phyloP scores from a whole-genome alignment of 306 rosid genomes.

The Quercus rubra region DNA sequence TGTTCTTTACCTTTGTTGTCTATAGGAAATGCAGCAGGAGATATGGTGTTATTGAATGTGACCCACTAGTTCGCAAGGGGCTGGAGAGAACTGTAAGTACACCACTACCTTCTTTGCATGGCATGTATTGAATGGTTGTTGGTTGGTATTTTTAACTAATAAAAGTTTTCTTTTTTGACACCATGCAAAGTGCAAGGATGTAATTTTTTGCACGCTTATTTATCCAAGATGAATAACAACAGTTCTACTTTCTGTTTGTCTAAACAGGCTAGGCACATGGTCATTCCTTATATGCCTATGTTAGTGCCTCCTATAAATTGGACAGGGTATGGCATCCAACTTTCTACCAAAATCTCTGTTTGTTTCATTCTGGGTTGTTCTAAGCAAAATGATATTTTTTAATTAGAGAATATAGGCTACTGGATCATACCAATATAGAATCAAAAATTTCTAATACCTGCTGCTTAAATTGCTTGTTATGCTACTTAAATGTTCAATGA shows the following conservation, averaged over 20 bases:
- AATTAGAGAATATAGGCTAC: background rate
- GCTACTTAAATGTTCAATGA: background rate
- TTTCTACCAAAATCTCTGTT: background rate
- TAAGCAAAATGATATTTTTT: background rate
- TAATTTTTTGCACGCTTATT: slow-evolving; percentile 13
- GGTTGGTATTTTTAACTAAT: background rate
- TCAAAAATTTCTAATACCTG: background rate
- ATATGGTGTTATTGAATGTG: slow-evolving; percentile 91
- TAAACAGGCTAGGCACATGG: slow-evolving; percentile 93
- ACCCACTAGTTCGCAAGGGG: slow-evolving; percentile 69
- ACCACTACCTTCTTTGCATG: slow-evolving; percentile 4
- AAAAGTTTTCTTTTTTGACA: background rate
- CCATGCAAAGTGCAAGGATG: background rate
- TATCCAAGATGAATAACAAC: slow-evolving; percentile 18
- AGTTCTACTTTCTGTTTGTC: slow-evolving; percentile 18
- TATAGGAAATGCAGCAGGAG: slow-evolving; percentile 67
- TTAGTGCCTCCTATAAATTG: slow-evolving; percentile 84
- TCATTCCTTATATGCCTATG: slow-evolving; percentile 99
- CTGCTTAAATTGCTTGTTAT: background rate
- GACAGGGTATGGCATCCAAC: slow-evolving; percentile 63
- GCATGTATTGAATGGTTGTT: slow-evolving; percentile 4
- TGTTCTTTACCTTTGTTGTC: slow-evolving; percentile 15
- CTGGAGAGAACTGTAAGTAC: slow-evolving; percentile 82
- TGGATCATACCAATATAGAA: background rate
- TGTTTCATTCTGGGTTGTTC: background rate